Evolutionary conservation across 202 grass and related monocot genomes (phyloP).

Genomic region (Setaria viridis): DNA sequence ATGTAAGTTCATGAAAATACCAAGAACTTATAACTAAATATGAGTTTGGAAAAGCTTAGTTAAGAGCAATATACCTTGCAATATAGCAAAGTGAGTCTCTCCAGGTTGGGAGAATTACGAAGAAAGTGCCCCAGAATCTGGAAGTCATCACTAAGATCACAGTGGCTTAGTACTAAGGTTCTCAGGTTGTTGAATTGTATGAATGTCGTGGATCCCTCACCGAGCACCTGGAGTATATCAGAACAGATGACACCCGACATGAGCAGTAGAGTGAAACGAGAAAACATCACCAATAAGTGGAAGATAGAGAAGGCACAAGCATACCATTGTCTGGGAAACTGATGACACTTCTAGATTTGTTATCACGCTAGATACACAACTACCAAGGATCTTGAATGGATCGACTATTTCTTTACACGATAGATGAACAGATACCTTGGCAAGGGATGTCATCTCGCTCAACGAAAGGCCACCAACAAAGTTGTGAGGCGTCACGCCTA

Average conservation of each 20-base stretch:
- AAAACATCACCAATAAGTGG: not conserved
- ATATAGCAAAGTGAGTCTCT: not conserved
- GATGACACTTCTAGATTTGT: not conserved
- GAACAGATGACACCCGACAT: not conserved
- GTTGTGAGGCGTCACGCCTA: not conserved
- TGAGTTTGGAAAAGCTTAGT: not conserved
- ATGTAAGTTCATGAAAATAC: not conserved
- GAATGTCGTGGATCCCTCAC: not conserved
- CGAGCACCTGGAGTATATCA: not conserved
- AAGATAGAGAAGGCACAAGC: not conserved
- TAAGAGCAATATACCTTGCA: constrained; percentile 6
- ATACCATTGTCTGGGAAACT: not conserved
- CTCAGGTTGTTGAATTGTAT: not conserved
- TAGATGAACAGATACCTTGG: not conserved
- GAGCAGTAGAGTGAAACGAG: not conserved
- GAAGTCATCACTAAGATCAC: not conserved
- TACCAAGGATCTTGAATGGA: not conserved
- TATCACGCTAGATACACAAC: not conserved
- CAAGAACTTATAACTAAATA: not conserved
- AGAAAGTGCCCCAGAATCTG: not conserved
- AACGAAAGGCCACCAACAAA: not conserved
- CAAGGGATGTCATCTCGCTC: not conserved
- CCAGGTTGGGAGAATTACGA: constrained; percentile 1
- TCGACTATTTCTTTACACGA: not conserved
- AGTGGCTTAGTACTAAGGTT: not conserved